Conservation (phyloP, 352 stramenopile genomes). For the Elongisporangium anandrum region DNA sequence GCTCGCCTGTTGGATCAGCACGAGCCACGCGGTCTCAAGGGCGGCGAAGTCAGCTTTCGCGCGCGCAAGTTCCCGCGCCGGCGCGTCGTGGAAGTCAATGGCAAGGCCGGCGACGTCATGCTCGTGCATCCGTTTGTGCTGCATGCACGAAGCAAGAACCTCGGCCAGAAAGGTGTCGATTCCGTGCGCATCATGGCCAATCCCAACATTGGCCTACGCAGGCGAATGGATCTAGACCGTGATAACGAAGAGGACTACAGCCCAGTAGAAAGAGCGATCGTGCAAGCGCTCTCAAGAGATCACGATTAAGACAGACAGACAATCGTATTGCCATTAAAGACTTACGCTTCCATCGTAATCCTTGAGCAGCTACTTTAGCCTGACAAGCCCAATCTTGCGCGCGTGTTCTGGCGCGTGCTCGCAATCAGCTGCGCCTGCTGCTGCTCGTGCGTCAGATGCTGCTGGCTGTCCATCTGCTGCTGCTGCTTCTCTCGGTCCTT, state of each 20-base stretch:
- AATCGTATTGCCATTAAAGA: neutral
- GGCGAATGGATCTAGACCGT: constrained; percentile 41
- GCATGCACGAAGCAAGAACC: constrained; percentile 71
- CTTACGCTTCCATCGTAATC: neutral
- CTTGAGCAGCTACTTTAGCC: neutral
- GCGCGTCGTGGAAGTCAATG: constrained; percentile 60
- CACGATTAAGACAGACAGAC: neutral
- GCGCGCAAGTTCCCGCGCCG: constrained; percentile 23
- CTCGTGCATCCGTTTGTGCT: constrained; percentile 78
- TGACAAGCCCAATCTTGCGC: neutral
- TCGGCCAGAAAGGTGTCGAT: constrained; percentile 36
- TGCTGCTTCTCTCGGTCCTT: constrained; percentile 29
- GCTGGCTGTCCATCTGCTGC: neutral
- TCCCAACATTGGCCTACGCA: constrained; percentile 45
- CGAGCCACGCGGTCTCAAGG: constrained; percentile 55
- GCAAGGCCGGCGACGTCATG: constrained; percentile 69
- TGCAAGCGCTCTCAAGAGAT: constrained; percentile 15
- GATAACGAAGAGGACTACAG: constrained; percentile 24
- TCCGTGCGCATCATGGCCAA: constrained; percentile 76
- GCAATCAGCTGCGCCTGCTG: neutral
- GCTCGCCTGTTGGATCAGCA: constrained; percentile 45
- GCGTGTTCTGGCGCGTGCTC: neutral
- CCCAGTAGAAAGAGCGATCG: constrained; percentile 39
- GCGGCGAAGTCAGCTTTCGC: constrained; percentile 40
- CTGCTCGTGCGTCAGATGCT: neutral